Evolutionary conservation across 306 rosid species (phyloP), one percentile per base, ranked within the genome.

Genomic region (Quercus engelmannii): DNA sequence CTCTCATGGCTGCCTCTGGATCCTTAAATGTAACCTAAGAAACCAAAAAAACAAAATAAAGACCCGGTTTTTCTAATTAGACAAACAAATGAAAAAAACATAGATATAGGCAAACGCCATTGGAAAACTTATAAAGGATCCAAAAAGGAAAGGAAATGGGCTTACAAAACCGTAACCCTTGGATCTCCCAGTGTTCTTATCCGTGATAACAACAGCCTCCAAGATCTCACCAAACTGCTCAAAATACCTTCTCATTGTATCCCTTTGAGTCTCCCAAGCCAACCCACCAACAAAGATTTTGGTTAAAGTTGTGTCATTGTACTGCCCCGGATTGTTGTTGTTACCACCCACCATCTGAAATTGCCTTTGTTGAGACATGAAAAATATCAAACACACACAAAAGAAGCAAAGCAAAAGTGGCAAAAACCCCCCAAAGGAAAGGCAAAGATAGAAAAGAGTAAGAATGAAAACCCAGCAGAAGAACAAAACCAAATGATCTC

Each of bases 121-220:
- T 55, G 26, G 31, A 78, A 19, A 70, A 19, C 67, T 63, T 43
- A 31, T 23, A 10, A 72, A 49, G 31, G 28, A 54, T 15, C 23
- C 61, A 25, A 78, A 0, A 4, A 35, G 62, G 23, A 71, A 70
- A 65, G 25, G 18, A 78, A 85, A 69, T 56, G 73, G n/a, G 70
- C 93, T 86, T 94, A 94, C 99, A 90, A 94, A 94, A 80, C 99
- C 99, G 68, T 94, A 94, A 35, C 99, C 99, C 84, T 94, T 94
- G 90, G 97, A 94, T 90, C 99, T 92, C 71, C 99, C 99, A 52
- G 92, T 90, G 87, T 90, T 83, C 74, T 94, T 94, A 78, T 94
- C 97, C 17, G 97, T 89, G 74, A 94, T 94, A 35, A 94, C 97
- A 85, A 92, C 99, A 89, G 97, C 99, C 73, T 94, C 99, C 52